Conservation (phyloP, 805 yeast genomes). For the Saccharomycopsis fodiens region DNA sequence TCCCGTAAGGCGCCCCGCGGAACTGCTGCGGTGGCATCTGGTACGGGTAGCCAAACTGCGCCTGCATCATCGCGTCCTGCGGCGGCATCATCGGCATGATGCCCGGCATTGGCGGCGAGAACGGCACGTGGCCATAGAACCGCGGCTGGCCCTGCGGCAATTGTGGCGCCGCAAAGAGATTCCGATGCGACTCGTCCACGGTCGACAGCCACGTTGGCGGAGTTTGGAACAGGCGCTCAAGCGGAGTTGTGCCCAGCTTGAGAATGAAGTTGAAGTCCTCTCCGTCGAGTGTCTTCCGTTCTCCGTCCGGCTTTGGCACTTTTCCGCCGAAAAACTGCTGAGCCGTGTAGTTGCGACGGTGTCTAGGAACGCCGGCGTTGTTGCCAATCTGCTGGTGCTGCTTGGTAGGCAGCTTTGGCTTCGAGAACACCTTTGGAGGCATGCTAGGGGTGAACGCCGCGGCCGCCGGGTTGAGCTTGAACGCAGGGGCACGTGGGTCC, state of each 20-base stretch:
- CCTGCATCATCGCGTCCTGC: constrained; percentile 1
- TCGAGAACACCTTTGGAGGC: constrained; percentile 11
- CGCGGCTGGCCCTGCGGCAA: constrained; percentile 4
- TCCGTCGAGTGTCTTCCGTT: constrained; percentile 8
- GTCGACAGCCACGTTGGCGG: constrained; percentile 73
- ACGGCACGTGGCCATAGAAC: neutral
- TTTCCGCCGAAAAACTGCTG: constrained; percentile 8
- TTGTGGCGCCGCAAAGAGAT: constrained; percentile 36
- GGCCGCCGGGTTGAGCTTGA: constrained; percentile 65
- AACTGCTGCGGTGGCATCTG: constrained; percentile 7
- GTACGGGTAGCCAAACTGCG: constrained; percentile 1
- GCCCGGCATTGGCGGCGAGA: neutral
- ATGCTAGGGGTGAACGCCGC: constrained; percentile 52
- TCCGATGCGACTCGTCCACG: constrained; percentile 47
- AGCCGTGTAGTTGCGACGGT: constrained; percentile 1
- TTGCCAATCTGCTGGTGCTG: neutral
- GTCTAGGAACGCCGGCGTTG: constrained; percentile 1
- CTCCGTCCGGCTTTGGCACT: constrained; percentile 20
- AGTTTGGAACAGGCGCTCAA: constrained; percentile 62
- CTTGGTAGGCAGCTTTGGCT: constrained; percentile 1
- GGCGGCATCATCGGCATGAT: constrained; percentile 13
- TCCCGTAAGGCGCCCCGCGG: neutral
- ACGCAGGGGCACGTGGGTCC: constrained; percentile 52
- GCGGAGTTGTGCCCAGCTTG: constrained; percentile 15
- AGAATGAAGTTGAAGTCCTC: constrained; percentile 14